Evolutionary conservation across 1,139 yeast species (phyloP), one percentile per base, ranked within the genome.

Genomic region (Spathaspora sp.): DNA sequence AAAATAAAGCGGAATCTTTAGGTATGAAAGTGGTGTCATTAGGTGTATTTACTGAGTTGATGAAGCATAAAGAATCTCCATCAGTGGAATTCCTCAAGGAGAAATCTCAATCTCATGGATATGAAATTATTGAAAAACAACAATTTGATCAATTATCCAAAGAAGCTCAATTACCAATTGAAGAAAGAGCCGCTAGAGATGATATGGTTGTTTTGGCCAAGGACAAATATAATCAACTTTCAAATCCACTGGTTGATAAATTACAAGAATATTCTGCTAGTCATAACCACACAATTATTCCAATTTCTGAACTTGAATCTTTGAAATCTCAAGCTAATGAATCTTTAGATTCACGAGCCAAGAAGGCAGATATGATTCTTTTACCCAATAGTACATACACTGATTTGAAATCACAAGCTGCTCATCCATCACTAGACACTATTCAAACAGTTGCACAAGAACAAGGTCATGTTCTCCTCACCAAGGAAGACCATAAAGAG

Each of bases 231-330:
- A 45, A 58, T 1, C 46, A 37, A 1, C 48, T 61, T 17, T 7
- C 39, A 9, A 48, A 52, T 7, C 71, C 71, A n/a, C 51, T 60
- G 11, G 43, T 64, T 31, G 61, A 59, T 9, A 57, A 54, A 17
- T 48, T 68, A 26, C 51, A 55, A 13, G 45, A 48, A 4, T 54
- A 51, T 33, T 67, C 69, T 1, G 42, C 47, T 0, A 11, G 44
- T 2, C 47, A 52, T 10, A 58, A 57, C 5, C 55, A 56, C 52
- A 50, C 47, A 2, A 45, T 67, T 4, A 38, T 68, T 3, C 48
- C 62, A 2, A 31, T 41, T 1, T 51, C 54, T 9, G 64, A 63
- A 2, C 46, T 48, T 13, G 16, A 26, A 5, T 38, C 24, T 13
- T 42, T 50, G 27, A 25, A 57, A 1, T 67, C 73, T 29, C 45